Evolutionary conservation across 257 asterid species (phyloP), one percentile per base, ranked within the genome.

Genomic region (Solanum chiquidenum): DNA sequence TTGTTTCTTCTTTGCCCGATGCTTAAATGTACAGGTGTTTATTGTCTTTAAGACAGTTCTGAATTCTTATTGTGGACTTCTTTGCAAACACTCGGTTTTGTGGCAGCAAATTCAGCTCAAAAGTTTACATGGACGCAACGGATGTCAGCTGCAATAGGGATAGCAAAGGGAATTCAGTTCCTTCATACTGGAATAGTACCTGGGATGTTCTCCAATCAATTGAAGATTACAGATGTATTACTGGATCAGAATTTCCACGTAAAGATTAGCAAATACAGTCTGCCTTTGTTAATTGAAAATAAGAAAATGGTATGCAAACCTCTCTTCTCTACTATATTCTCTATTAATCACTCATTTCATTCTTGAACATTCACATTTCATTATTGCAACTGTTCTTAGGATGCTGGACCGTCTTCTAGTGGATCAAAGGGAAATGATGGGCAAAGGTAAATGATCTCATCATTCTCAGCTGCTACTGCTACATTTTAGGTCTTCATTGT

Each of bases 161-260:
- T 94, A 2, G 98, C 98, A 0, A 89, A 89, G 88, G 98, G 98
- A 4, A 92, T 96, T 83, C 98, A 92, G 84, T 96, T 95, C 92
- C 98, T 96, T 62, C 98, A 96, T 75, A 95, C 98, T 6, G 98
- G 99, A 64, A 93, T 90, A 44, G 96, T 94, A 27, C 98, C 98
- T 2, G 98, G 98, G 6, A 90, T 94, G 12, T 94, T 92, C 92
- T 88, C 96, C 5, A 96, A 94, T 86, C 75, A 86, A 23, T 88
- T 96, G 83, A 94, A 93, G 86, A 94, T 96, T 87, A 94, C 95
- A 23, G 98, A 96, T 79, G 46, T 95, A 82, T 90, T 96, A 49
- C 80, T 96, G 89, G 98, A 95, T 84, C 92, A 90, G 38, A 92
- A 94, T 89, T 90, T 91, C 90, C 96, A 90, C 31, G 98, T 92